A percentile compares a stretch with the other conserved stretches of the same genome.
phyloP scores from a whole-genome alignment of 768 basidiomycete species.

The Cystobasidium ongulense region DNA sequence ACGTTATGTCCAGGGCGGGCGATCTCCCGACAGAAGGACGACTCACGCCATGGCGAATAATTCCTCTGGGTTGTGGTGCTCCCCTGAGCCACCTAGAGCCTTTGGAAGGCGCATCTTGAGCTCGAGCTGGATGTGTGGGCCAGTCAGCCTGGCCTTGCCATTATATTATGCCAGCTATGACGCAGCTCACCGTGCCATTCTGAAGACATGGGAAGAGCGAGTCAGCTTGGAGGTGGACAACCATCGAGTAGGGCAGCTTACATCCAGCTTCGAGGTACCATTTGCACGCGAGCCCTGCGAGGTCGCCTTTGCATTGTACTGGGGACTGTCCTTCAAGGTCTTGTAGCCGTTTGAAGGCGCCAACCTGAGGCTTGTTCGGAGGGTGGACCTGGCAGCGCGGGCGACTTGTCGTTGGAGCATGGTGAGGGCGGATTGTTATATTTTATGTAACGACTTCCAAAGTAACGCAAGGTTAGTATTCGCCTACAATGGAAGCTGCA shows the following conservation, averaged over 20 bases:
- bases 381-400: neutral
- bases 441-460: too few relatives aligned
- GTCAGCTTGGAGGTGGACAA: neutral
- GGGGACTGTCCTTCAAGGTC: constrained; percentile 23
- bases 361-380: neutral
- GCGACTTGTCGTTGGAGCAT: neutral
- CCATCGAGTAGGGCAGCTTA: neutral
- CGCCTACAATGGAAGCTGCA: too few relatives aligned
- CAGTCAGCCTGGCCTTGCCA: neutral
- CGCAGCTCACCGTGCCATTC: constrained; percentile 13
- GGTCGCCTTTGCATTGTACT: constrained; percentile 32
- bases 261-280: constrained; percentile 26
- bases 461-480: neutral
- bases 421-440: neutral
- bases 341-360: neutral
- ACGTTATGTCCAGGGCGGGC: too few relatives aligned
- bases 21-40: neutral
- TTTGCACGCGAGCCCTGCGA: constrained; percentile 32
- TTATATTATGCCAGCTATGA: neutral
- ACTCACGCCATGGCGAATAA: constrained; percentile 36
- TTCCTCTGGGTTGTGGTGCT: constrained; percentile 38
- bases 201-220: neutral
- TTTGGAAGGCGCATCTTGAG: constrained; percentile 31
- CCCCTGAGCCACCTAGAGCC: constrained; percentile 16
- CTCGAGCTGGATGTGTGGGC: constrained; percentile 1